Conservation (phyloP, 768 basidiomycete genomes). For the Tulasnella sp. region DNA sequence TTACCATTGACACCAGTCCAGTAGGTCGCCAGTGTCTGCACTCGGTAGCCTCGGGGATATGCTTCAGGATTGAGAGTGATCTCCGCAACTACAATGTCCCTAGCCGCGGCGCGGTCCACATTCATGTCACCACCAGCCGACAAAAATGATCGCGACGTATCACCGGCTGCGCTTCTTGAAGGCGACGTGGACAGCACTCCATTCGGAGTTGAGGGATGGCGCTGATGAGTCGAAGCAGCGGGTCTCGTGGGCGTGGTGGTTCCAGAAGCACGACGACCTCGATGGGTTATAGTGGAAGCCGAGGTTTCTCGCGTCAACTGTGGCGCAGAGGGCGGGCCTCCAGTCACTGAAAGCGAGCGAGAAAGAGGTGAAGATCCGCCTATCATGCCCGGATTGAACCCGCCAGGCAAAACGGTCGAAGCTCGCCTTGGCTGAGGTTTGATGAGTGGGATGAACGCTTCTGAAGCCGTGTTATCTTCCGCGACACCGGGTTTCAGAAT, state of each 20-base stretch:
- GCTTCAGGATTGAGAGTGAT: constrained; percentile 70
- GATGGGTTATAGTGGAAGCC: not conserved
- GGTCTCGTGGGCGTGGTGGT: not conserved
- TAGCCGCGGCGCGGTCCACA: not conserved
- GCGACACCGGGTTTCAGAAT: too few relatives aligned
- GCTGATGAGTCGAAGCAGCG: not conserved
- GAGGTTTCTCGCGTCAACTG: not conserved
- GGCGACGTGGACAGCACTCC: not conserved
- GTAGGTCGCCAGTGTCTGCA: constrained; percentile 27
- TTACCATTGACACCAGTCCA: too few relatives aligned
- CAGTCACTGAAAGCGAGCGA: not conserved
- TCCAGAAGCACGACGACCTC: constrained; percentile 1
- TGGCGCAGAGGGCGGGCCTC: not conserved
- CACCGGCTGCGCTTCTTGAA: not conserved
- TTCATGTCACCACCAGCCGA: not conserved
- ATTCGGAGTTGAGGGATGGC: constrained; percentile 3
- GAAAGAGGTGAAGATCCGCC: not conserved
- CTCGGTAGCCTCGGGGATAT: constrained; percentile 64
- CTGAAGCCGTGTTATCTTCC: too few relatives aligned
- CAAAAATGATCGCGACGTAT: not conserved
- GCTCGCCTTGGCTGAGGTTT: not conserved
- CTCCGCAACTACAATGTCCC: constrained; percentile 66
- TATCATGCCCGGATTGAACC: not conserved
- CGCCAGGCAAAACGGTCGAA: not conserved
- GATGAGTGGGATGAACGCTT: not conserved